These are phyloP conservation scores for Lachnellula suecica DNA, from an alignment of 2,329 filamentous ascomycete genomes.

Conservation along the genomic window DNA sequence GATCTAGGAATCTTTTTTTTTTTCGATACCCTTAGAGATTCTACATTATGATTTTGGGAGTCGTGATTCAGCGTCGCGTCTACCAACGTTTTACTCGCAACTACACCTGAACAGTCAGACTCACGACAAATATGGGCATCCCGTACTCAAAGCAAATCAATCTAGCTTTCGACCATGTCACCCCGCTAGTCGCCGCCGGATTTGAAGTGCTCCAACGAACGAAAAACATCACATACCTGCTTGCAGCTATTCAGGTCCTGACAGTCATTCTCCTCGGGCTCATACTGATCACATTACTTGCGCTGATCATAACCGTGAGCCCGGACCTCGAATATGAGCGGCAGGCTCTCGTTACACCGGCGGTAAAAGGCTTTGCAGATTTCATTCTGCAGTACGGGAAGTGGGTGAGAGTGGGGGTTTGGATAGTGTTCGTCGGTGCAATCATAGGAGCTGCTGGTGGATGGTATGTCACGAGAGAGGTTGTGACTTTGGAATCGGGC, in stretches of 20 bases:
- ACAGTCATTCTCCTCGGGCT: conserved; percentile 41
- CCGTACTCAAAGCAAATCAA: conserved; percentile 52
- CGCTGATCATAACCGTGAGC: conserved; percentile 44
- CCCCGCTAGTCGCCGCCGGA: conserved; percentile 47
- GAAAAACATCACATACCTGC: conserved; percentile 47
- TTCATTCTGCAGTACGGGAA: conserved; percentile 4
- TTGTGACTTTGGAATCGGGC: background rate
- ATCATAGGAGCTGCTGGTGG: conserved; percentile 5
- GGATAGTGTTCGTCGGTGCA: conserved; percentile 9
- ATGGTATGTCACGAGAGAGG: conserved; percentile 13
- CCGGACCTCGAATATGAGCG: conserved; percentile 46
- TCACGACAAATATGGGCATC: conserved; percentile 42
- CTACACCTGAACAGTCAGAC: too few species aligned
- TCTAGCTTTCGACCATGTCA: conserved; percentile 51
- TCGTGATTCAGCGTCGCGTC: too few species aligned
- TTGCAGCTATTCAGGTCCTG: conserved; percentile 46
- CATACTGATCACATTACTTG: conserved; percentile 38
- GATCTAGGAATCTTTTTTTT: too few species aligned
- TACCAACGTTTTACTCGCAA: too few species aligned
- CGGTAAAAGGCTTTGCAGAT: conserved; percentile 33
- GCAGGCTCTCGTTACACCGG: conserved; percentile 41
- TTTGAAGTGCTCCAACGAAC: conserved; percentile 49
- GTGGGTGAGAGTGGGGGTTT: conserved; percentile 5
- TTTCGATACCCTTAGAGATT: too few species aligned
- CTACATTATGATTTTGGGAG: too few species aligned